phyloP scores from a whole-genome alignment of 164 flowering plant genomes.

The Sedum album region DNA sequence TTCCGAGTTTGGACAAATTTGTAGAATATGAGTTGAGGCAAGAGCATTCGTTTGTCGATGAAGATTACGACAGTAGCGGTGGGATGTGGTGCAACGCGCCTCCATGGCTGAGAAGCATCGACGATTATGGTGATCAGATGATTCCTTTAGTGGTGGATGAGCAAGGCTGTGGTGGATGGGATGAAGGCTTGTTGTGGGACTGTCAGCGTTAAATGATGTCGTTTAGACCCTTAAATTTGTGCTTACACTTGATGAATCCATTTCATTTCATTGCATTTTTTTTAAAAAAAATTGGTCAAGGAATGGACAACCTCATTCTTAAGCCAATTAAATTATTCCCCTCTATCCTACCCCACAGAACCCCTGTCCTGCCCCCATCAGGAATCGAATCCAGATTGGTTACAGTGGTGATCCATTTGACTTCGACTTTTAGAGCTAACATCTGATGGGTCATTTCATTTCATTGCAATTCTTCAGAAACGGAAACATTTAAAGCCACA shows the following conservation, averaged over 20 bases:
- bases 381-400: too few relatives aligned
- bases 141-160: not conserved
- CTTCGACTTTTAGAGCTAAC: too few relatives aligned
- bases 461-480: too few relatives aligned
- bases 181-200: not conserved
- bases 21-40: not conserved
- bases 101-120: not conserved
- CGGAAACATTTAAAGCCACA: too few relatives aligned
- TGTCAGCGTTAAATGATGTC: not conserved
- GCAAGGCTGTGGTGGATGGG: not conserved
- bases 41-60: not conserved
- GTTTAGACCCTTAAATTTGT: not conserved
- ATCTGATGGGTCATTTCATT: too few relatives aligned
- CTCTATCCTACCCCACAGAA: too few relatives aligned
- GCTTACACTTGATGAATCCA: not conserved
- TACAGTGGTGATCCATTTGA: too few relatives aligned
- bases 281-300: too few relatives aligned
- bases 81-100: not conserved
- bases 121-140: conserved; percentile 1
- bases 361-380: too few relatives aligned
- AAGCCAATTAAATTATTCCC: too few relatives aligned
- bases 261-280: too few relatives aligned
- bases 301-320: too few relatives aligned
- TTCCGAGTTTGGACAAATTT: not conserved
- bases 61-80: not conserved